Evolutionary conservation across 2,329 filamentous ascomycete genomes (phyloP), one percentile per base, ranked within the genome.

Genomic region (Trichoderma sp.): DNA sequence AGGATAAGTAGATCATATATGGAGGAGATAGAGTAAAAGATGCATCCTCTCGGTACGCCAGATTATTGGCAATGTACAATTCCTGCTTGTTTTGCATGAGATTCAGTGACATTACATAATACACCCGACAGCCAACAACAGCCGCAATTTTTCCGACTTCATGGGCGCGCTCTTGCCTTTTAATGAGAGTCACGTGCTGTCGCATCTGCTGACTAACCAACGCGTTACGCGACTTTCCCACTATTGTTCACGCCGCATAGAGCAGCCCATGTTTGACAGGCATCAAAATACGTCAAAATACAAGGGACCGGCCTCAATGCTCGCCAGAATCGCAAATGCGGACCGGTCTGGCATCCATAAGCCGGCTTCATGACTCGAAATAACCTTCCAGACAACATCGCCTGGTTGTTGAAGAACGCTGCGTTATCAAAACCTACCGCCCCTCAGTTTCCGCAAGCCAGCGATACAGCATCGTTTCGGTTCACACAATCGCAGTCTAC

Each of bases 351-450:
- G 74, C 72, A 74, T 61, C 67, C 66, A 43, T 47, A 69, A 73
- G 76, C 80, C 80, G 83, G 78, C 83, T 86, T 86, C 83, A 90
- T 90, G 88, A 90, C 88, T 83, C 86, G 86, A 79, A 89, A 89
- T 81, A 90, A 90, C 78, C 84, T 90, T 73, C 79, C 81, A 76
- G 84, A 87, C 77, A 86, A 90, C 79, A 81, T 90, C 76, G 82
- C 85, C 76, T 90, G 88, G 88, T 82, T 90, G 77, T 78, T 88
- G 76, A 82, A 83, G 76, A 86, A 87, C 79, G 79, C 82, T 76
- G 77, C 81, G 71, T 78, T 81, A 76, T 80, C 80, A 75, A 81
- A 80, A 77, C 82, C 83, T 72, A 81, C 81, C 71, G 79, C 77
- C 73, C 81, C 80, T 74, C 79, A 81, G 71, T 79, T 80, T 73